Percentiles rank a stretch among this genome's conserved stretches.
Evolutionary conservation across 2,329 filamentous ascomycete species (phyloP).

Genomic region (Chaetomiaceae sp.): DNA sequence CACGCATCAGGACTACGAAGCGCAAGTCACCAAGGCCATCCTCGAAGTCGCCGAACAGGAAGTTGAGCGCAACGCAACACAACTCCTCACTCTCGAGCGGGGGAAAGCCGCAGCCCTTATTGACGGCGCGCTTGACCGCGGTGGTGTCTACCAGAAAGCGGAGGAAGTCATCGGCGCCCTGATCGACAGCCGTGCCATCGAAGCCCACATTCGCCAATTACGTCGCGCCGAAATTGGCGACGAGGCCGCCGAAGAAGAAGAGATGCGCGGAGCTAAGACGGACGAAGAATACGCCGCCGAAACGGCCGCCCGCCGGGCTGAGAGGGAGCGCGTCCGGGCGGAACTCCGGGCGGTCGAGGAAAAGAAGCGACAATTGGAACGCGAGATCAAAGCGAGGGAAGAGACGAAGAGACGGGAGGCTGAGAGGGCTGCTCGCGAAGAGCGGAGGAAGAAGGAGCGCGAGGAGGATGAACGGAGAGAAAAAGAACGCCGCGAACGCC

Average conservation of each 20-base stretch:
- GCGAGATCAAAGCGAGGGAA: slow-evolving; percentile 51
- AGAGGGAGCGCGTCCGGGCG: slow-evolving; percentile 58
- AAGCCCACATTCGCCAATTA: slow-evolving; percentile 64
- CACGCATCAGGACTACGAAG: slow-evolving; percentile 59
- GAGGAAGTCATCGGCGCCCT: slow-evolving; percentile 63
- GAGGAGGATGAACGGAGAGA: slow-evolving; percentile 37
- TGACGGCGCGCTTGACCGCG: slow-evolving; percentile 72
- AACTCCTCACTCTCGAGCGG: slow-evolving; percentile 68
- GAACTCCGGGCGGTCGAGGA: slow-evolving; percentile 57
- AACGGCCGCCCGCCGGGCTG: slow-evolving; percentile 54
- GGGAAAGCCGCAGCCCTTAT: slow-evolving; percentile 70
- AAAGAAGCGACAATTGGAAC: slow-evolving; percentile 55
- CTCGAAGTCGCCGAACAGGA: slow-evolving; percentile 68
- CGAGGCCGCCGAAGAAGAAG: slow-evolving; percentile 63
- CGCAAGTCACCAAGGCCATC: slow-evolving; percentile 61
- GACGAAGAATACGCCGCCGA: slow-evolving; percentile 70
- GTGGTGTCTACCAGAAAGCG: slow-evolving; percentile 69
- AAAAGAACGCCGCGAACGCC: slow-evolving; percentile 37
- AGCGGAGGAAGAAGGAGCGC: slow-evolving; percentile 34
- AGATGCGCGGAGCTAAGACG: slow-evolving; percentile 62
- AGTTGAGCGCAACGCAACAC: slow-evolving; percentile 67
- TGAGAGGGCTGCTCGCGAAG: slow-evolving; percentile 33
- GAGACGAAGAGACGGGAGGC: slow-evolving; percentile 33
- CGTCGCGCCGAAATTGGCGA: slow-evolving; percentile 64
- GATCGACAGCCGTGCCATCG: slow-evolving; percentile 64